phyloP scores from a whole-genome alignment of 345 rosid genomes.

The Acer negundo region DNA sequence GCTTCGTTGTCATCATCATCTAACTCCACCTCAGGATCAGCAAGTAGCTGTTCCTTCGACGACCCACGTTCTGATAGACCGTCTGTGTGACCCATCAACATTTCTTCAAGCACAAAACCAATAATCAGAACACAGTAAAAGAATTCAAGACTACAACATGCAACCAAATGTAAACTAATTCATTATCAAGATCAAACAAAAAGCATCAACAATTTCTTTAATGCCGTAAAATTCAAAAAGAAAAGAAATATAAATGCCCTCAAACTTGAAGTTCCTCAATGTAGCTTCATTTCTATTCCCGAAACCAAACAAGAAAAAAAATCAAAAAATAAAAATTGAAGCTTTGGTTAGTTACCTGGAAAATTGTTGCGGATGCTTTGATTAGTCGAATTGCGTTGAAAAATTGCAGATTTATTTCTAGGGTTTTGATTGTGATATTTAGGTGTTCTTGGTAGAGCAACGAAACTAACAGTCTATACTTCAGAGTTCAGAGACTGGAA shows the following conservation, averaged over 20 bases:
- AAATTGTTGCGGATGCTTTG: not conserved
- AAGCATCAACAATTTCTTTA: not conserved
- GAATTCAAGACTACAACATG: not conserved
- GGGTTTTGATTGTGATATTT: slow-evolving; percentile 15
- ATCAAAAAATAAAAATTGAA: not conserved
- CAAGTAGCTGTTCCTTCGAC: slow-evolving; percentile 37
- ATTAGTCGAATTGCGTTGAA: not conserved
- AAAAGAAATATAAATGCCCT: not conserved
- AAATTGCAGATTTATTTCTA: not conserved
- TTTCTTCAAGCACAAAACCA: slow-evolving; percentile 30
- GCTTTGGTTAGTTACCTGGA: not conserved
- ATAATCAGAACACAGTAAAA: slow-evolving; percentile 6
- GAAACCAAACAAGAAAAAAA: not conserved
- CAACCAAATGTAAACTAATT: not conserved
- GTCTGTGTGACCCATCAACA: slow-evolving; percentile 59
- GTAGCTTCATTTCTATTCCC: not conserved
- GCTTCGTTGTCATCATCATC: slow-evolving; percentile 37
- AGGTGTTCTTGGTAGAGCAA: not conserved
- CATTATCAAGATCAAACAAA: not conserved
- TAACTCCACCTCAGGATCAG: slow-evolving; percentile 42
- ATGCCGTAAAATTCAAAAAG: not conserved
- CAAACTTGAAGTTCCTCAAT: not conserved
- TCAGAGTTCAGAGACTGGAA: no score
- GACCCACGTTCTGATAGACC: slow-evolving; percentile 47
- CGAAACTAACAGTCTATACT: slow-evolving; percentile 3